Evolutionary conservation across 768 basidiomycete genomes (phyloP).

Genomic region (Pleurotus djamor): DNA sequence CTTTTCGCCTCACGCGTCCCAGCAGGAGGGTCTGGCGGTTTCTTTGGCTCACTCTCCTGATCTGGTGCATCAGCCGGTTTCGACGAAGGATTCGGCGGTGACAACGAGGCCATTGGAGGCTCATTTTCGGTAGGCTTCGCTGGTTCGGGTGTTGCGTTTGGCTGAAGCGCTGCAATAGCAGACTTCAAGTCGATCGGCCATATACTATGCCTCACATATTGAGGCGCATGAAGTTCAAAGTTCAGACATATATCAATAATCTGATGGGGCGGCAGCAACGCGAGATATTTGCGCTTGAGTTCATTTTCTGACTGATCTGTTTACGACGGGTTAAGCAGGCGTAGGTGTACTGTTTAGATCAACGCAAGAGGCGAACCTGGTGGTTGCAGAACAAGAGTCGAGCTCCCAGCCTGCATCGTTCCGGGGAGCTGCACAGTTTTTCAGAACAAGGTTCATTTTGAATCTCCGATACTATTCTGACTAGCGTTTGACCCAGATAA

Average conservation of each 20-base stretch:
- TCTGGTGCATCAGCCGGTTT: slow-evolving; percentile 17
- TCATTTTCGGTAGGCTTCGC: slow-evolving; percentile 18
- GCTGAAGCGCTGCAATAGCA: slow-evolving; percentile 54
- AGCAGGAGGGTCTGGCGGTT: slow-evolving; percentile 16
- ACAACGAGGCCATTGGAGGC: slow-evolving; percentile 16
- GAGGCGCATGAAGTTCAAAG: slow-evolving; percentile 67
- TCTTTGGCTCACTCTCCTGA: slow-evolving; percentile 14
- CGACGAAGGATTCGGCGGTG: slow-evolving; percentile 12
- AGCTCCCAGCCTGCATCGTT: slow-evolving; percentile 56
- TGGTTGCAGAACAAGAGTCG: slow-evolving; percentile 24
- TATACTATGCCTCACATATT: slow-evolving; percentile 60
- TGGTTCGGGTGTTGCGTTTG: slow-evolving; percentile 17
- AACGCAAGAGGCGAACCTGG: slow-evolving; percentile 29
- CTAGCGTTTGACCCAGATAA: neutral
- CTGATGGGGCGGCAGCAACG: slow-evolving; percentile 63
- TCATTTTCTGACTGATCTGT: slow-evolving; percentile 42
- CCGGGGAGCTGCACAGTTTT: slow-evolving; percentile 73
- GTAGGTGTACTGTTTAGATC: slow-evolving; percentile 18
- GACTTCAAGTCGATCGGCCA: slow-evolving; percentile 73
- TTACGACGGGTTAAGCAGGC: slow-evolving; percentile 14
- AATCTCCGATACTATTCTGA: neutral
- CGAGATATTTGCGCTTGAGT: slow-evolving; percentile 72
- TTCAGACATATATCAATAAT: slow-evolving; percentile 79
- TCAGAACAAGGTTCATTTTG: slow-evolving; percentile 58
- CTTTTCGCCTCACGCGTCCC: slow-evolving; percentile 13